Evolutionary conservation across 2,329 filamentous ascomycete genomes (phyloP), one percentile per base, ranked within the genome.

Genomic region (Dactylellina cionopaga): DNA sequence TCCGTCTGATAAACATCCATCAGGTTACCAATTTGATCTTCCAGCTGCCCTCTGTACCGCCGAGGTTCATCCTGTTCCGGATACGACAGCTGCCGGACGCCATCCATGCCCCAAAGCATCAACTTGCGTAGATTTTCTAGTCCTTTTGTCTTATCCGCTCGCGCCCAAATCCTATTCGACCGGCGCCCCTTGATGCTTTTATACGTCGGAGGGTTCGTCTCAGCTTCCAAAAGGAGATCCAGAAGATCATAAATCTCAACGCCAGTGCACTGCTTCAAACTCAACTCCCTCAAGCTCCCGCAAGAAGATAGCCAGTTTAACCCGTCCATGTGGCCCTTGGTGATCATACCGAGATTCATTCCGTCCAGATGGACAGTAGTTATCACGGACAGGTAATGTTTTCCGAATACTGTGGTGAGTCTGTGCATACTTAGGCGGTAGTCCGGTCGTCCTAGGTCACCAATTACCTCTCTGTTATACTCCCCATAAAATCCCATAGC

Each of bases 41-140:
- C 60, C 1, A 47, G n/a, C 29, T 33, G 27, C 13, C 47, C 29
- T 13, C 60, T 29, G 19, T 41, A 10, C 19, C 3, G 24, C 13
- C 13, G 9, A 9, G 19, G 3, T 2, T 37, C 19, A 24, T 19
- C 15, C 9, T 41, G 22, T 13, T 55, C 29, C 10, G 60, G 46
- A 13, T 39, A 65, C 10, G 60, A 49, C n/a, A 65, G 19, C 9
- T 43, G 60, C 9, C 35, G 39, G 5, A 22, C 46, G 15, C 60
- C 60, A 1, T 65, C 49, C 3, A 65, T 47, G 17, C 60, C 60
- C 60, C 60, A 65, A 29, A 55, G 56, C 15, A 25, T 39, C 9
- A 65, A 5, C 15, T 1, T 55, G 3, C 29, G 27, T 22, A 65
- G 15, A n/a, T 39, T 55, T 25, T 54, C 29, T 10, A 49, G 39